Conservation (phyloP, 768 basidiomycete species). For the Cyathus striatus region DNA sequence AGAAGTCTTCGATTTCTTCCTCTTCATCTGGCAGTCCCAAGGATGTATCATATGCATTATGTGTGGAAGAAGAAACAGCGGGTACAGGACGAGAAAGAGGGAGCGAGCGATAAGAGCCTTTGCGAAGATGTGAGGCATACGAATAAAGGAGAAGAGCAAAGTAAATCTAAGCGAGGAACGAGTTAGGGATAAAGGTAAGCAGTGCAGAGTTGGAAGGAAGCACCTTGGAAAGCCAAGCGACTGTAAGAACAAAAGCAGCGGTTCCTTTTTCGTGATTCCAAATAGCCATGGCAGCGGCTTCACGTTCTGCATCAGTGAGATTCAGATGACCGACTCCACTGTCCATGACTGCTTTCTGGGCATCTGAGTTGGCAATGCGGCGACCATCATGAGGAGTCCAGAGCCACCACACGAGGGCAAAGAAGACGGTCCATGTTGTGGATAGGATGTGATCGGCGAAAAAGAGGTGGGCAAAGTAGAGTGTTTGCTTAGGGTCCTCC, state of each 20-base stretch:
- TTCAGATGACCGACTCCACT: slow-evolving; percentile 45
- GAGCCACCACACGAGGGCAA: slow-evolving; percentile 87
- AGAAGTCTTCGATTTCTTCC: slow-evolving; percentile 63
- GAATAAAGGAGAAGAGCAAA: slow-evolving; percentile 90
- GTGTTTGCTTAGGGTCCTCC: slow-evolving; percentile 84
- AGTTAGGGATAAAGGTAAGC: slow-evolving; percentile 5
- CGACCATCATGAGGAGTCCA: slow-evolving; percentile 90
- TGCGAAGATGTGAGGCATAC: slow-evolving; percentile 87
- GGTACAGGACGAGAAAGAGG: slow-evolving; percentile 46
- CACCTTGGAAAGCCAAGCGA: slow-evolving; percentile 90
- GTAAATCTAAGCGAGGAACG: slow-evolving; percentile 75
- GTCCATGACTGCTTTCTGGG: slow-evolving; percentile 82
- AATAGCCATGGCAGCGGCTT: slow-evolving; percentile 67
- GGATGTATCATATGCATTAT: slow-evolving; percentile 31
- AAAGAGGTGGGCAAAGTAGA: slow-evolving; percentile 91
- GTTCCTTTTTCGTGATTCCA: slow-evolving; percentile 90
- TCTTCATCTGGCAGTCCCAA: slow-evolving; percentile 52
- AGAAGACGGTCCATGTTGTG: slow-evolving; percentile 89
- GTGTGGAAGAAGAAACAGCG: slow-evolving; percentile 21
- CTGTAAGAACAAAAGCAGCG: slow-evolving; percentile 68
- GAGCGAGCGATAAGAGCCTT: slow-evolving; percentile 84
- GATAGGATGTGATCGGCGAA: slow-evolving; percentile 87
- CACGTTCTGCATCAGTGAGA: slow-evolving; percentile 63
- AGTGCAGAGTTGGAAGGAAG: slow-evolving; percentile 13
- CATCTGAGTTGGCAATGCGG: slow-evolving; percentile 74